Evolutionary conservation across 176 grass and related monocot species (phyloP).

Genomic region (Aegilops umbellulata): DNA sequence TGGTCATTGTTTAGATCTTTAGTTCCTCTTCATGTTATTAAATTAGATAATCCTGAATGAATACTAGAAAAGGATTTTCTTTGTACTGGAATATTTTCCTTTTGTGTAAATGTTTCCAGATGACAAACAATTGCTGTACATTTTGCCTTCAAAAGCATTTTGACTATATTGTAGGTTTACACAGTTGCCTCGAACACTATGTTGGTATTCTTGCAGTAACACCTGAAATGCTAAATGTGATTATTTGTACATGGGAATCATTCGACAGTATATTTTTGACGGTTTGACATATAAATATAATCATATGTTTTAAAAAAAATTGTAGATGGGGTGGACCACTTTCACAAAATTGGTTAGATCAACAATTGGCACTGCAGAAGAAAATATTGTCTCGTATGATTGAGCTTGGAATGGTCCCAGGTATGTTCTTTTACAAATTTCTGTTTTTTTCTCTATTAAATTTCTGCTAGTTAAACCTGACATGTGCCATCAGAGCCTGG

Average conservation of each 20-base stretch:
- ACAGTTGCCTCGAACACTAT: background rate
- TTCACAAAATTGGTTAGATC: slow-evolving; percentile 83
- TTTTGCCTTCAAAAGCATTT: background rate
- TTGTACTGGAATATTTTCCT: slow-evolving; percentile 7
- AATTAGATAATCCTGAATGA: background rate
- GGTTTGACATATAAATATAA: too few relatives aligned
- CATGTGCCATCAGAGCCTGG: background rate
- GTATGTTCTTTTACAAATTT: slow-evolving; percentile 43
- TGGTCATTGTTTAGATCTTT: background rate
- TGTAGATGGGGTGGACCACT: slow-evolving; percentile 95
- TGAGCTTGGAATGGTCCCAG: slow-evolving; percentile 90
- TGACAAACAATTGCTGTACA: background rate
- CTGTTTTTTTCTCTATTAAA: background rate
- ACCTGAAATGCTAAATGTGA: background rate
- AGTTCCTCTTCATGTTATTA: slow-evolving; percentile 15
- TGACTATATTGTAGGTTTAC: background rate
- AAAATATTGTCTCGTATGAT: slow-evolving; percentile 74
- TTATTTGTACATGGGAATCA: background rate
- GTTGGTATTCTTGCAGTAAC: background rate
- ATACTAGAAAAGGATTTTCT: background rate
- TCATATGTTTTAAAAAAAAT: slow-evolving; percentile 8
- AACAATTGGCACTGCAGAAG: slow-evolving; percentile 78
- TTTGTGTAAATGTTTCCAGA: background rate
- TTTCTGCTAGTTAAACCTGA: slow-evolving; percentile 9
- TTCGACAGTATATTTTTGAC: too few relatives aligned